These are phyloP conservation scores for Tilletia walkeri DNA, from an alignment of 1,284 basidiomycete species.

Conservation along the genomic window DNA sequence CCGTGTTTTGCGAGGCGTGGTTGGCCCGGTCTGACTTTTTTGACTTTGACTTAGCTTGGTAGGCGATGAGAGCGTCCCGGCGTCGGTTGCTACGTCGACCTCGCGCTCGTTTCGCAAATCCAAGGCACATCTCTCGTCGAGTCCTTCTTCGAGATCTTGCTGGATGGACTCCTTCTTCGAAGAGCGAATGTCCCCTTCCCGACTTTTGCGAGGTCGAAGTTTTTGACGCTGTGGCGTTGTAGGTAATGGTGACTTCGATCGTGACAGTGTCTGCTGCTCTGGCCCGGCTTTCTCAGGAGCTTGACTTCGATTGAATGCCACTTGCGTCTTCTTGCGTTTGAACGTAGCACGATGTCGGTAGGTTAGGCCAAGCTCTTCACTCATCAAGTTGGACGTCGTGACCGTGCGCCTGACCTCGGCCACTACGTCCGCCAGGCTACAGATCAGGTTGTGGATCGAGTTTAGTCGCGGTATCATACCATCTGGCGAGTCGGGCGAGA, in stretches of 20 bases:
- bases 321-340: constrained; percentile 12
- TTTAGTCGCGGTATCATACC: neutral
- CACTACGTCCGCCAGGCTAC: constrained; percentile 6
- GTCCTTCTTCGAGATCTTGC: constrained; percentile 10
- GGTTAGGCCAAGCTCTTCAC: constrained; percentile 5
- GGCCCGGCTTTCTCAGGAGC: neutral
- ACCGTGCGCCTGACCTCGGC: constrained; percentile 3
- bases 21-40: neutral
- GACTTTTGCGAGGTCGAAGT: neutral
- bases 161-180: neutral
- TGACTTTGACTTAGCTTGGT: neutral
- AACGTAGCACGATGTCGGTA: constrained; percentile 9
- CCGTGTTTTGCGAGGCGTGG: constrained; percentile 1
- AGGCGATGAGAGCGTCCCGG: neutral
- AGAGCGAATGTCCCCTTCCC: neutral
- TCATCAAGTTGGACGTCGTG: neutral
- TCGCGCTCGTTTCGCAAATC: constrained; percentile 8
- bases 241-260: neutral
- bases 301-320: neutral
- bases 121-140: neutral
- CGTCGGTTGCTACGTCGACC: neutral
- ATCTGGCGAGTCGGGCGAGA: neutral
- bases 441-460: constrained; percentile 5
- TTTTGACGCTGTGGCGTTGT: constrained; percentile 1
- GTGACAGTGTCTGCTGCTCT: neutral